Percentiles rank a stretch among this genome's conserved stretches.
phyloP scores from a whole-genome alignment of 192 early-diverging fungal species.

The Glomus cerebriforme region DNA sequence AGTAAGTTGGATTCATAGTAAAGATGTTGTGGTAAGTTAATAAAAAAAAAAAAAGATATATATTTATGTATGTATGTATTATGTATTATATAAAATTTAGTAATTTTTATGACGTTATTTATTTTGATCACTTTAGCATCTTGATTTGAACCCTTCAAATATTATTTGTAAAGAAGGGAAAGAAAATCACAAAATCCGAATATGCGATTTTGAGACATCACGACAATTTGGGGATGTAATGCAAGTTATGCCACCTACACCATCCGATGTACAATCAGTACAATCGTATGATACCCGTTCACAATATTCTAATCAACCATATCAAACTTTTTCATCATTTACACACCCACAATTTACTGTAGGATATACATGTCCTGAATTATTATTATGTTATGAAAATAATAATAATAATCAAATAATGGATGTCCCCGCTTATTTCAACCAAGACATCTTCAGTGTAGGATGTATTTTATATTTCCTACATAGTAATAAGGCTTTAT shows the following conservation, averaged over 20 bases:
- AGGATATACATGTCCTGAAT: neutral
- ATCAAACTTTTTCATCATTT: neutral
- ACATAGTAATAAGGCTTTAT: neutral
- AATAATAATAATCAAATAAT: neutral
- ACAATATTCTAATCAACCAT: neutral
- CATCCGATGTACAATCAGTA: neutral
- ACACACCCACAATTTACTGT: neutral
- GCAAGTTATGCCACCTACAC: neutral
- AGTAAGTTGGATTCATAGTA: neutral
- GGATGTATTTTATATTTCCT: neutral
- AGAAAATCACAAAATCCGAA: neutral
- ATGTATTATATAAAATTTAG: too few relatives aligned
- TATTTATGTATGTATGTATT: too few relatives aligned
- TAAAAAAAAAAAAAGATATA: too few relatives aligned
- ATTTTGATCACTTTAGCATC: neutral
- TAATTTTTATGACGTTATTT: too few relatives aligned
- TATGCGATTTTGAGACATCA: neutral
- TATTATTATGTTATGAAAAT: neutral
- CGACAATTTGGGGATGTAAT: neutral
- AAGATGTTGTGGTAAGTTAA: neutral
- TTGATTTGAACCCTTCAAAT: neutral
- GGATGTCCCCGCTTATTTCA: neutral
- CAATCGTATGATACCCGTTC: neutral
- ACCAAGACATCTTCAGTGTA: neutral
- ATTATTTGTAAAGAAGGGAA: neutral